Conservation (phyloP, 495 filamentous ascomycete genomes). For the Aspergillus taichungensis region DNA sequence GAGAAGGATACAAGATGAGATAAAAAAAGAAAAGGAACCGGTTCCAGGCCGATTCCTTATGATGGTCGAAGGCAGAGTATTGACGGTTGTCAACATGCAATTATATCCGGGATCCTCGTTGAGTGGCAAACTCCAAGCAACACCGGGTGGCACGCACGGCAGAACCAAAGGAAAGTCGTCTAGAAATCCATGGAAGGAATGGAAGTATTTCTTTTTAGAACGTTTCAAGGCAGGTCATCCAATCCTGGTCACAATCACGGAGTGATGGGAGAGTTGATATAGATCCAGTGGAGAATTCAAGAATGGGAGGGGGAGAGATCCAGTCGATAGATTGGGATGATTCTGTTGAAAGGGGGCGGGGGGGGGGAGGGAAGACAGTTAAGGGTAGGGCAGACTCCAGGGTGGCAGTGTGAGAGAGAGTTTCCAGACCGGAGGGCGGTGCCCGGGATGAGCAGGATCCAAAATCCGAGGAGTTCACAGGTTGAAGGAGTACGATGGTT, state of each 20-base stretch:
- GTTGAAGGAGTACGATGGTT: not conserved
- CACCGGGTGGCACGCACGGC: not conserved
- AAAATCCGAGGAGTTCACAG: not conserved
- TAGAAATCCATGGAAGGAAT: slow-evolving; percentile 19
- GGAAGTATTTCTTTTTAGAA: slow-evolving; percentile 10
- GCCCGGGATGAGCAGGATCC: not conserved
- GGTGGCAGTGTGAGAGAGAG: not conserved
- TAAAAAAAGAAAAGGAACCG: too few relatives aligned
- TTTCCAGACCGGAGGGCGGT: not conserved
- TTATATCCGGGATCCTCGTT: not conserved
- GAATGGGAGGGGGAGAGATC: too few relatives aligned
- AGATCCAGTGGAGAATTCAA: not conserved
- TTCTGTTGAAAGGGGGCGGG: slow-evolving; percentile 10
- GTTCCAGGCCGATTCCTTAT: too few relatives aligned
- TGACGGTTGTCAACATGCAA: too few relatives aligned
- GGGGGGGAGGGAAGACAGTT: too few relatives aligned
- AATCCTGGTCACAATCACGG: slow-evolving; percentile 5
- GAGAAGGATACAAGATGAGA: not conserved
- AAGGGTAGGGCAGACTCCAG: slow-evolving; percentile 1
- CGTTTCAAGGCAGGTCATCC: slow-evolving; percentile 1
- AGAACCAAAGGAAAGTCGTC: slow-evolving; percentile 10
- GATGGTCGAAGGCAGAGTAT: too few relatives aligned
- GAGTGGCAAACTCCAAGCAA: slow-evolving; percentile 1
- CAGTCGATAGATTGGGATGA: too few relatives aligned
- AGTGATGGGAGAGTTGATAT: slow-evolving; percentile 1